A percentile compares a stretch with the other conserved stretches of the same genome.
These are phyloP conservation scores for Tuctoria greenei DNA, from an alignment of 176 grass and related monocot genomes.

Conservation along the genomic window DNA sequence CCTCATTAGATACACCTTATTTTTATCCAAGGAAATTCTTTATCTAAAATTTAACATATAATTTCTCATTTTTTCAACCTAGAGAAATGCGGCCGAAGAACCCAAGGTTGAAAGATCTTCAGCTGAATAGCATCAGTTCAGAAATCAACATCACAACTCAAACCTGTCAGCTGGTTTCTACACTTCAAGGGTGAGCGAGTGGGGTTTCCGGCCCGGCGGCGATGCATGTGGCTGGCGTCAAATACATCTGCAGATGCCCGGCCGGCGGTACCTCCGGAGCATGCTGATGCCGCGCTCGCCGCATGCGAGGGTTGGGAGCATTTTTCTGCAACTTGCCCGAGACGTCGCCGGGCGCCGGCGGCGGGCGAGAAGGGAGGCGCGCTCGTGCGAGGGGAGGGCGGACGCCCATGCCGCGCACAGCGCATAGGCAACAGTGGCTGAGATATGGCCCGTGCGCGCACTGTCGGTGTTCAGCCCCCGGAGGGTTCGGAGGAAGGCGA, in stretches of 20 bases:
- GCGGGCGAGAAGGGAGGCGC: neutral
- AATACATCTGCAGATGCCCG: neutral
- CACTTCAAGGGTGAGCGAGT: neutral
- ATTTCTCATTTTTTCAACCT: neutral
- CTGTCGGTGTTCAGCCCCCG: too few relatives aligned
- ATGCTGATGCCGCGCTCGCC: neutral
- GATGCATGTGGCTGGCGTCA: neutral
- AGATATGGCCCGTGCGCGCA: neutral
- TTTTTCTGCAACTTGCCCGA: neutral
- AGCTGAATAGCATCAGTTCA: neutral
- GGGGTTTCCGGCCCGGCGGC: neutral
- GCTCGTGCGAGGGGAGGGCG: too few relatives aligned
- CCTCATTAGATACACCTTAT: neutral
- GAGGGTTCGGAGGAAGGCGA: too few relatives aligned
- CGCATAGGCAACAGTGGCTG: neutral
- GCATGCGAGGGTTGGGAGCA: too few relatives aligned
- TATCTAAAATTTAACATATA: neutral
- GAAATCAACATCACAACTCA: neutral
- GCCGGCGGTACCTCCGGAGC: neutral
- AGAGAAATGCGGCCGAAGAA: neutral
- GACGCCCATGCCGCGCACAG: neutral
- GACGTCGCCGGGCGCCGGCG: neutral
- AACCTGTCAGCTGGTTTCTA: neutral
- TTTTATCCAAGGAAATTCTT: neutral
- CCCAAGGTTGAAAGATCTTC: neutral